Evolutionary conservation across 2,329 filamentous ascomycete genomes (phyloP).

Genomic region (Fusarium sp.): DNA sequence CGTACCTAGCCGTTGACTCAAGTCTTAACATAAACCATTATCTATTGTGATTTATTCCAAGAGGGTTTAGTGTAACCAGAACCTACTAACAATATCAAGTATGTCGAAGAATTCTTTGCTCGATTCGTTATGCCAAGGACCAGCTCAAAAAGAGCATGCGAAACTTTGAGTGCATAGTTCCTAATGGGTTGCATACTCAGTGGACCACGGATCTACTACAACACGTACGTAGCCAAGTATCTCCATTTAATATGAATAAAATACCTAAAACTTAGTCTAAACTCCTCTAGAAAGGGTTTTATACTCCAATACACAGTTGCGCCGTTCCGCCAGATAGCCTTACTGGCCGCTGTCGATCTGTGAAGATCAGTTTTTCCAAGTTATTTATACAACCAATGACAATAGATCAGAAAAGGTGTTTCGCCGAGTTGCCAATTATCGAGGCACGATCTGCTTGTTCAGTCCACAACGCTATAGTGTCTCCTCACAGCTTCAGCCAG

Average conservation of each 20-base stretch:
- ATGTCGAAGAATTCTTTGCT: too few species aligned
- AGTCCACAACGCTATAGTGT: constrained; percentile 30
- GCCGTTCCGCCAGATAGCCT: constrained; percentile 1
- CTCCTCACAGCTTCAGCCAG: constrained; percentile 39
- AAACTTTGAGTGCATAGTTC: too few species aligned
- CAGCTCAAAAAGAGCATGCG: too few species aligned
- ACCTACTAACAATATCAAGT: too few species aligned
- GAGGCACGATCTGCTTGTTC: too few species aligned
- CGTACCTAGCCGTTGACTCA: too few species aligned
- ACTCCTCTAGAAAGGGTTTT: constrained; percentile 20
- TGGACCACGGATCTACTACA: too few species aligned
- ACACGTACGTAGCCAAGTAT: too few species aligned
- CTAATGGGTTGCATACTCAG: too few species aligned
- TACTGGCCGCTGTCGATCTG: not conserved
- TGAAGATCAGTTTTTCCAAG: constrained; percentile 1
- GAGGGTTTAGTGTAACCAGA: too few species aligned
- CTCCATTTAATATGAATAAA: not conserved
- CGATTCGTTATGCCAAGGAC: too few species aligned
- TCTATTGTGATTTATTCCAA: too few species aligned
- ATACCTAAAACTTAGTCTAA: not conserved
- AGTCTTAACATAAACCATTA: not conserved
- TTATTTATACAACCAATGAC: not conserved
- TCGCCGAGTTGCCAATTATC: not conserved
- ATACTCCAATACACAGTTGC: not conserved
- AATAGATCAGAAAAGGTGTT: not conserved